These are phyloP conservation scores for Ensete glaucum DNA, from an alignment of 176 grass and related monocot species.

Conservation along the genomic window DNA sequence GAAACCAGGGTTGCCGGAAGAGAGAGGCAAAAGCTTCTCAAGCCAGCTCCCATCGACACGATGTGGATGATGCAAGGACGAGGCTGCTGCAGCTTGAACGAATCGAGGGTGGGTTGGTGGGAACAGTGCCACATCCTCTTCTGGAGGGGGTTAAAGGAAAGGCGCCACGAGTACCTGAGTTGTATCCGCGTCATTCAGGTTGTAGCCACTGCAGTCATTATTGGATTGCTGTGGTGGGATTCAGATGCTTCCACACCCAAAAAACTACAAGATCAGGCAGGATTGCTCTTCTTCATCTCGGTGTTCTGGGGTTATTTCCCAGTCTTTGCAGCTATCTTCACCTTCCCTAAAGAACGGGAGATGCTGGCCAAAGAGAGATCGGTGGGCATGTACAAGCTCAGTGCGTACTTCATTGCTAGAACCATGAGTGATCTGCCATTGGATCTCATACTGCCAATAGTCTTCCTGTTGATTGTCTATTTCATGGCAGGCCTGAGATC, in stretches of 20 bases:
- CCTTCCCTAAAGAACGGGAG: constrained; percentile 97
- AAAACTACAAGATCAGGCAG: constrained; percentile 88
- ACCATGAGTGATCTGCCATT: constrained; percentile 89
- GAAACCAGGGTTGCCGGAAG: constrained; percentile 54
- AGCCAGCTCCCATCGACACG: constrained; percentile 42
- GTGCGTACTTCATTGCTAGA: constrained; percentile 93
- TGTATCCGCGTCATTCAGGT: constrained; percentile 94
- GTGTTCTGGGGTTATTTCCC: constrained; percentile 99
- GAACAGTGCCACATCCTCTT: constrained; percentile 87
- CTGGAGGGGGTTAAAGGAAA: constrained; percentile 86
- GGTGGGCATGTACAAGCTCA: constrained; percentile 96
- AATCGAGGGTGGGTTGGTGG: constrained; percentile 54
- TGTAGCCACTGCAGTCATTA: constrained; percentile 73
- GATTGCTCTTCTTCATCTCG: constrained; percentile 91
- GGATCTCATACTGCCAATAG: constrained; percentile 77
- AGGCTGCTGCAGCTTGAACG: neutral
- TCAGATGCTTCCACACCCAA: constrained; percentile 49
- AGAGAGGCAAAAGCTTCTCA: constrained; percentile 58
- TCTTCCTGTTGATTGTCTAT: constrained; percentile 90
- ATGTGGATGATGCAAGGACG: constrained; percentile 33
- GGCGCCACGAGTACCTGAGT: constrained; percentile 84
- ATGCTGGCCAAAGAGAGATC: constrained; percentile 94
- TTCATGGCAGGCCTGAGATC: constrained; percentile 88
- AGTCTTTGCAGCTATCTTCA: constrained; percentile 91
- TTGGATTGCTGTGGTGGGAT: constrained; percentile 92